A percentile compares a stretch with the other conserved stretches of the same genome.
Evolutionary conservation across 164 flowering plant species (phyloP).

Genomic region (Sextonia rubra): DNA sequence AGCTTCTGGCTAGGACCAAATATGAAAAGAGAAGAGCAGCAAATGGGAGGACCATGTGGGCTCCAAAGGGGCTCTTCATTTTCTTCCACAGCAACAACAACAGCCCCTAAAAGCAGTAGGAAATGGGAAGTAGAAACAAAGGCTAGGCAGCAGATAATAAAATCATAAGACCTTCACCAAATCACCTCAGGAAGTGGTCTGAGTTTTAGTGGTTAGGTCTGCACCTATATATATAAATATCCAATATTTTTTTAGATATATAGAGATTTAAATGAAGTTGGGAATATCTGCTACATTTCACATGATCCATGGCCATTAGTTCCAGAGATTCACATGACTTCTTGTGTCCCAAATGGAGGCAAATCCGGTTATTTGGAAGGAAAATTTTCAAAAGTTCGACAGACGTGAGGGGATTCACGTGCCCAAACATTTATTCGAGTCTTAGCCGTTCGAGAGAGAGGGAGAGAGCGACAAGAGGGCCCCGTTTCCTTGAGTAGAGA

Average conservation of each 20-base stretch:
- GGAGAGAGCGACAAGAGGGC: too few species aligned
- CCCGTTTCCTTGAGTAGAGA: too few species aligned
- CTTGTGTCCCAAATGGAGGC: constrained; percentile 11
- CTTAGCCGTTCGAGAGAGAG: too few species aligned
- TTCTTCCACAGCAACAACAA: constrained; percentile 12
- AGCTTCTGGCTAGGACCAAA: constrained; percentile 9
- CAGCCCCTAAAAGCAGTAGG: neutral
- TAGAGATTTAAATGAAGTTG: constrained; percentile 33
- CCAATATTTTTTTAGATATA: neutral
- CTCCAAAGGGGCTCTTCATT: constrained; percentile 7
- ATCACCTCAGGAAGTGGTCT: neutral
- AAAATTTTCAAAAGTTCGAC: neutral
- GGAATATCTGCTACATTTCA: constrained; percentile 37
- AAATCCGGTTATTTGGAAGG: neutral
- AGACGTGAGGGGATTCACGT: constrained; percentile 2
- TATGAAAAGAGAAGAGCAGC: constrained; percentile 22
- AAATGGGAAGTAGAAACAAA: neutral
- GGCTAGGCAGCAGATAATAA: neutral
- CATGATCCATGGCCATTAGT: constrained; percentile 52
- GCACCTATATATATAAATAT: neutral
- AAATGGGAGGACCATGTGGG: constrained; percentile 10
- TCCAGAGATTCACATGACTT: constrained; percentile 37
- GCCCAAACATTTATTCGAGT: neutral
- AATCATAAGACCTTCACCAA: neutral
- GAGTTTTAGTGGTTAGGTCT: neutral